phyloP scores from a whole-genome alignment of 1,139 yeast genomes.

The Suhomyces atakaporum region DNA sequence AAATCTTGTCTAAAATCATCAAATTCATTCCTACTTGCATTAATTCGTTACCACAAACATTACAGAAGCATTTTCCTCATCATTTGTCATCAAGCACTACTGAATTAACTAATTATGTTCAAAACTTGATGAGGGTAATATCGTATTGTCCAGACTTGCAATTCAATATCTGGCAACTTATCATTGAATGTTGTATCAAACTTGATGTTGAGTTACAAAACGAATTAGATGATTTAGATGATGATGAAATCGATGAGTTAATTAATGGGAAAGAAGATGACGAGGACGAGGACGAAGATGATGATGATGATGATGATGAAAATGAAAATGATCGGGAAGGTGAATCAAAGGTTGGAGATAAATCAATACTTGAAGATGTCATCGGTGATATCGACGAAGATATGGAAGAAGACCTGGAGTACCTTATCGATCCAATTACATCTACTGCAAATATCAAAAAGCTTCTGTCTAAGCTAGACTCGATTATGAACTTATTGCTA shows the following conservation, averaged over 20 bases:
- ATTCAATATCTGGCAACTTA: slow-evolving; percentile 74
- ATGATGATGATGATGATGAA: slow-evolving; percentile 30
- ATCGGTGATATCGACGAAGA: slow-evolving; percentile 22
- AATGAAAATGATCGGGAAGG: slow-evolving; percentile 21
- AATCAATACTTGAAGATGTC: slow-evolving; percentile 21
- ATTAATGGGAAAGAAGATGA: slow-evolving; percentile 55
- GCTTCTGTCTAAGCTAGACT: slow-evolving; percentile 69
- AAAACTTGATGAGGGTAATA: slow-evolving; percentile 59
- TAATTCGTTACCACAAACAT: slow-evolving; percentile 58
- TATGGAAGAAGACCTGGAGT: slow-evolving; percentile 45
- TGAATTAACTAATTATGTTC: slow-evolving; percentile 62
- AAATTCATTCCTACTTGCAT: slow-evolving; percentile 81
- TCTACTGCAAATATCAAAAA: slow-evolving; percentile 56
- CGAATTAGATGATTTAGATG: slow-evolving; percentile 77
- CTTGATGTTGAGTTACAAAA: slow-evolving; percentile 94
- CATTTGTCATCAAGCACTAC: slow-evolving; percentile 59
- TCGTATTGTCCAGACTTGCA: slow-evolving; percentile 76
- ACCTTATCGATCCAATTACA: slow-evolving; percentile 41
- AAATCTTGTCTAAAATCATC: slow-evolving; percentile 61
- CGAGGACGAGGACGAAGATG: slow-evolving; percentile 29
- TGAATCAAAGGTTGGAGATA: slow-evolving; percentile 25
- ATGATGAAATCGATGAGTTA: slow-evolving; percentile 70
- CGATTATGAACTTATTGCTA: slow-evolving; percentile 59
- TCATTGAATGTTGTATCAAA: slow-evolving; percentile 78
- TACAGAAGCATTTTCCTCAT: slow-evolving; percentile 73